These are phyloP conservation scores for Raphidocelis subcapitata DNA, from an alignment of 139 green algal genomes.

Conservation along the genomic window DNA sequence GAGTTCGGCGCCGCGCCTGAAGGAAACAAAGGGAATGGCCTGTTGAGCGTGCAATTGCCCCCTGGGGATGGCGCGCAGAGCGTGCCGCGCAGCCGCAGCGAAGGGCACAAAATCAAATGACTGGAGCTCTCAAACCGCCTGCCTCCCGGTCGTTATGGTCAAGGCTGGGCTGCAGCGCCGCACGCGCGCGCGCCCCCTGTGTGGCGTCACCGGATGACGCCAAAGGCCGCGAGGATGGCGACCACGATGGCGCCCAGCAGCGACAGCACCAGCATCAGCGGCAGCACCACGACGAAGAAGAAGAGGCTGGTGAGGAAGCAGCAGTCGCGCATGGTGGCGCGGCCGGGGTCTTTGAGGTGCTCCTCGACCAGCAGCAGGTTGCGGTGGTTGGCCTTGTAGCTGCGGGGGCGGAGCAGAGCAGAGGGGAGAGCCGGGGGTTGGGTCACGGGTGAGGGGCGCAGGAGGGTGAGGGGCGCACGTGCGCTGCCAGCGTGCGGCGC, in stretches of 20 bases:
- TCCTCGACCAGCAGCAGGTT: slow-evolving; percentile 52
- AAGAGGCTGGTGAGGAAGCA: slow-evolving; percentile 41
- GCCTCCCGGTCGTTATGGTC: no score
- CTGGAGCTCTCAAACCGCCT: no score
- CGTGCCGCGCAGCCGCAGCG: no score
- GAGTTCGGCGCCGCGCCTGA: no score
- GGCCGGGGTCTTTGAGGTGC: slow-evolving; percentile 36
- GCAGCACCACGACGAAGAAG: slow-evolving; percentile 12
- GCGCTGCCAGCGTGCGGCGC: not conserved
- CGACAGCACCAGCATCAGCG: not conserved
- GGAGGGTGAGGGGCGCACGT: not conserved
- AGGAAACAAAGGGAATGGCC: no score
- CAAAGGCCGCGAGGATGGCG: slow-evolving; percentile 15
- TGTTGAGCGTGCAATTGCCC: no score
- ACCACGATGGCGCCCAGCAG: slow-evolving; percentile 12
- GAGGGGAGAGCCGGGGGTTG: slow-evolving; percentile 30
- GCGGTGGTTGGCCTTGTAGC: slow-evolving; percentile 21
- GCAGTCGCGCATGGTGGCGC: slow-evolving; percentile 36
- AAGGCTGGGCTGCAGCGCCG: no score
- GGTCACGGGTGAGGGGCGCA: not conserved
- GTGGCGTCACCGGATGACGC: slow-evolving; percentile 2
- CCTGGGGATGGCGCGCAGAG: no score
- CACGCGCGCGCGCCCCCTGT: no score
- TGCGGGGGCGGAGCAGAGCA: slow-evolving; percentile 33
- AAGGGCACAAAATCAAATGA: no score